Base-by-base conservation (phyloP, 257 asterid species). In the Solanum pimpinellifolium region DNA sequence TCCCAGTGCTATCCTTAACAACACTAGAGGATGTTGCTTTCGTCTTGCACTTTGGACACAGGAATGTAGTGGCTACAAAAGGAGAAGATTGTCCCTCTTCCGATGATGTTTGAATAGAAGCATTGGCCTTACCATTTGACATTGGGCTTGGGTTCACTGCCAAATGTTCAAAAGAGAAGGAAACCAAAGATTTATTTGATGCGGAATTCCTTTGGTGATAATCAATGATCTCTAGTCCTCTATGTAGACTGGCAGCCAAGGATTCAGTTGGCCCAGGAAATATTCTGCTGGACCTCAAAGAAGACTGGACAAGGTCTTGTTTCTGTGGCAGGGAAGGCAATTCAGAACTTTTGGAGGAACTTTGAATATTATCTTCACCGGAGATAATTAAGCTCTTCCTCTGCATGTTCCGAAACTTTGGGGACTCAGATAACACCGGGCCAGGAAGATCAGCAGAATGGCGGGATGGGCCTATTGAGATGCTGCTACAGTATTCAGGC, bases 161-260 rank as follows among this genome's bases (percentile, higher is more conserved):
- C 88, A 97, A 90, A 89, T 95, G 98, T 86, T 94, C 97, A 70
- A 97, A 97, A 46, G 99, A 97, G 92, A 97, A 95, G 66, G 99
- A 95, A 83, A 90, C 98, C 9, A 96, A 93, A 29, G 99, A 93
- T 89, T 95, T 93, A 83, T 93, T 88, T 27, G 94, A 91, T 13
- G 90, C 86, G 16, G 98, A 92, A 90, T 91, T 96, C 92, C 89
- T 92, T 91, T 95, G 98, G 88, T 96, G 99, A 92, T 91, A 84
- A 68, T 96, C 98, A 35, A 97, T 95, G 29, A 97, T 93, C 92
- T 95, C 95, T 84, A 96, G 90, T 56, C 99, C 99, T 89, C 94
- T 93, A 46, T 95, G 95, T 68, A 97, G 98, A 90, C 99, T 97
- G 52, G 98, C 98, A 87, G 94, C 98, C 91, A 97, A 89, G 84